Conservation (phyloP, 148 eudicot genomes). For the Camellia japonica region DNA sequence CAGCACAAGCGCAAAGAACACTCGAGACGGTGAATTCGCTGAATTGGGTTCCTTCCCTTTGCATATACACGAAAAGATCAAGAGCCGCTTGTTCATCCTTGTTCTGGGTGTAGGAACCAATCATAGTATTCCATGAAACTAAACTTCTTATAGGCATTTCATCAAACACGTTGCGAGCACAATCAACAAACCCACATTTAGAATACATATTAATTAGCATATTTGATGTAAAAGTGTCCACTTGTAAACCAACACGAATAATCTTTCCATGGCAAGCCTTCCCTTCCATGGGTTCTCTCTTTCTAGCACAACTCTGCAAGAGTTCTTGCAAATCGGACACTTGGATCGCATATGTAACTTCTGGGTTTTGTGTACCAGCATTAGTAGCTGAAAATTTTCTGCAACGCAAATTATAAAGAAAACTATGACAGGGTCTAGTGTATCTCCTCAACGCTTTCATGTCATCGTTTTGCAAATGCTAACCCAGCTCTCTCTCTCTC, state of each 20-base stretch:
- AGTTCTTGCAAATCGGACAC: conserved; percentile 35
- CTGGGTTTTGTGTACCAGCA: background rate
- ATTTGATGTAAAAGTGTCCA: conserved; percentile 46
- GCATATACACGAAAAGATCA: conserved; percentile 58
- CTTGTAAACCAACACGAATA: conserved; percentile 35
- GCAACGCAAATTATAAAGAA: background rate
- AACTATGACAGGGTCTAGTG: background rate
- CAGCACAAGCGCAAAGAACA: conserved; percentile 84
- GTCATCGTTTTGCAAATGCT: background rate
- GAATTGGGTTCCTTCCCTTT: conserved; percentile 38
- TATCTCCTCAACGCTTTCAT: conserved; percentile 13
- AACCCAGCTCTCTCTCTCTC: too few species aligned
- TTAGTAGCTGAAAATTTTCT: conserved; percentile 4
- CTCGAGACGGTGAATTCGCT: conserved; percentile 71
- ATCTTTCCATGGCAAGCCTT: conserved; percentile 61
- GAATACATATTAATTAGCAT: conserved; percentile 70
- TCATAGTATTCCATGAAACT: conserved; percentile 83
- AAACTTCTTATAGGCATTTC: conserved; percentile 54
- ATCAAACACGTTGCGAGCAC: conserved; percentile 62
- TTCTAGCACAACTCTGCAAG: conserved; percentile 63
- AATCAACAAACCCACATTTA: conserved; percentile 49
- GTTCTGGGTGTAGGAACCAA: conserved; percentile 57
- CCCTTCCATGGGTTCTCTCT: conserved; percentile 37
- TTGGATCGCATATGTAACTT: background rate
- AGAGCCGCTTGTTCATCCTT: conserved; percentile 45